Conservation (phyloP, 208 protist species). For the Crithidia thermophila region DNA sequence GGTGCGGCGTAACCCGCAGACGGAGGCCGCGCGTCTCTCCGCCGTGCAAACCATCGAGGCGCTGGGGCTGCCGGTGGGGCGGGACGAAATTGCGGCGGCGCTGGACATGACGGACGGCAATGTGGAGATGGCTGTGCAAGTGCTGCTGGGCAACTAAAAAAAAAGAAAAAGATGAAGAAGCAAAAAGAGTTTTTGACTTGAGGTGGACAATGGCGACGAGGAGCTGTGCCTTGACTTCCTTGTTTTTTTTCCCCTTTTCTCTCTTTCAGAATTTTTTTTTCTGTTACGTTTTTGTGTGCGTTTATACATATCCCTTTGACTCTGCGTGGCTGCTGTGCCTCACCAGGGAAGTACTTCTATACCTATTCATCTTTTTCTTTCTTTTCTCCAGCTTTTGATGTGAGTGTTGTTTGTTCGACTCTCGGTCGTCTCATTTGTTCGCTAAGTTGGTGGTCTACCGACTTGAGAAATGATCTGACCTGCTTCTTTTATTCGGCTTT, state of each 20-base stretch:
- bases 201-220: neutral
- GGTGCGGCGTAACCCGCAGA: constrained; percentile 7
- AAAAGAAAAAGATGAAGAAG: neutral
- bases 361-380: constrained; percentile 12
- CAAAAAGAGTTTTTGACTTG: neutral
- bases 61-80: constrained; percentile 50
- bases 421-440: no score
- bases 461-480: no score
- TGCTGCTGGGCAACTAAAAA: constrained; percentile 39
- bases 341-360: no score
- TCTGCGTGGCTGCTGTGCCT: no score
- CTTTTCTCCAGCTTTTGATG: neutral
- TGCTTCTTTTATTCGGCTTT: no score
- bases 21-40: constrained; percentile 10
- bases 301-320: no score
- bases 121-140: constrained; percentile 57
- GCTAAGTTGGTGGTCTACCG: no score
- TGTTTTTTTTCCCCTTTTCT: constrained; percentile 14
- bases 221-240: neutral
- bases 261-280: constrained; percentile 9
- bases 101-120: constrained; percentile 50
- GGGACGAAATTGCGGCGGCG: constrained; percentile 42
- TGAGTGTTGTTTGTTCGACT: no score
- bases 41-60: constrained; percentile 52
- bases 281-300: constrained; percentile 7